phyloP scores from a whole-genome alignment of 345 rosid species.

The Ceriops zippeliana region DNA sequence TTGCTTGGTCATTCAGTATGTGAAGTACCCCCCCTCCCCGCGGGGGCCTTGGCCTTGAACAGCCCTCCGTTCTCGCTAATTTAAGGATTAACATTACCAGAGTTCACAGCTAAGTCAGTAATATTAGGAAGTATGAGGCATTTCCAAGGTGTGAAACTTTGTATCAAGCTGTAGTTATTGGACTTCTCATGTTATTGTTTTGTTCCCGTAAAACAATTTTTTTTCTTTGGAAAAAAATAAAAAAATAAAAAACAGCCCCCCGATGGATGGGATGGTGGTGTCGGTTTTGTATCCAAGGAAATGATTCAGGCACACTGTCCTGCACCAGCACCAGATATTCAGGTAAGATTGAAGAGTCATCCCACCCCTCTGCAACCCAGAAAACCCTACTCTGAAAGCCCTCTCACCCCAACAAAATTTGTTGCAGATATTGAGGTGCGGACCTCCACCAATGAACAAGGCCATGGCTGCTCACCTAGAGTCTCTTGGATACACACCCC shows the following conservation, averaged over 20 bases:
- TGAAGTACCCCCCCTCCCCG: no score
- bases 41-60: no score
- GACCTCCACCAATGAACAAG: slow-evolving; percentile 34
- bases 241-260: slow-evolving; percentile 19
- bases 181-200: no score
- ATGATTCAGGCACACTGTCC: slow-evolving; percentile 27
- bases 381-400: background rate
- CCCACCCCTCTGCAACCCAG: background rate
- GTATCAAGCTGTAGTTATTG: no score
- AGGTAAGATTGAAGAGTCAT: slow-evolving; percentile 9
- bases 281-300: slow-evolving; percentile 24
- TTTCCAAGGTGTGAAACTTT: no score
- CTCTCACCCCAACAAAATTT: background rate
- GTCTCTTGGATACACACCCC: slow-evolving; percentile 21
- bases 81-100: no score
- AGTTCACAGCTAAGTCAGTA: no score
- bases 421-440: slow-evolving; percentile 23
- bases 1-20: no score
- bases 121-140: no score
- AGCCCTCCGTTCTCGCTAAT: no score
- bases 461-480: slow-evolving; percentile 32
- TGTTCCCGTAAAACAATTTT: background rate
- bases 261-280: slow-evolving; percentile 29
- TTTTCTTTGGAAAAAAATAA: background rate
- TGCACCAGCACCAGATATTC: slow-evolving; percentile 19